A percentile compares a stretch with the other conserved stretches of the same genome.
phyloP scores from a whole-genome alignment of 2,329 filamentous ascomycete genomes.

The Elsinoe ampelina region DNA sequence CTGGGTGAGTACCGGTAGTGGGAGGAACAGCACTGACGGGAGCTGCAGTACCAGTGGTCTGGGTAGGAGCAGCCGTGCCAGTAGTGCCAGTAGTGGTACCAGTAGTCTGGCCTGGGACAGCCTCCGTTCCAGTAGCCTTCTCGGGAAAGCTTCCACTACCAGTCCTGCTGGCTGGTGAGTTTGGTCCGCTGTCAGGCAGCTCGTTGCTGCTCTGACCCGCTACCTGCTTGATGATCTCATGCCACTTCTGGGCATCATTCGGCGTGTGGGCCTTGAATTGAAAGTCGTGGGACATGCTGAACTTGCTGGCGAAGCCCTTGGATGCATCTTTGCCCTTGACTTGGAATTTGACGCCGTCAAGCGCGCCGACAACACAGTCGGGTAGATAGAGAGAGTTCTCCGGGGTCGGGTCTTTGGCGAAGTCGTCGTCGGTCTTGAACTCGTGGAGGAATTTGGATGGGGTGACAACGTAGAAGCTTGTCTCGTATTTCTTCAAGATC shows the following conservation, averaged over 20 bases:
- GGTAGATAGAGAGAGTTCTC: constrained; percentile 88
- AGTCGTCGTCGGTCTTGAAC: constrained; percentile 84
- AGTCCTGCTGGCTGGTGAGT: constrained; percentile 24
- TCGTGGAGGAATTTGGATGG: constrained; percentile 85
- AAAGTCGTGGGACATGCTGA: constrained; percentile 70
- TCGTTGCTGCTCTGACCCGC: constrained; percentile 44
- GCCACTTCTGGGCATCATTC: constrained; percentile 77
- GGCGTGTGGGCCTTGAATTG: constrained; percentile 79
- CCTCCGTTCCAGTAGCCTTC: background rate
- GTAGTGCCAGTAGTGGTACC: constrained; percentile 10
- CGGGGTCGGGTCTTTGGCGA: constrained; percentile 62
- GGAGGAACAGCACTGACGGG: background rate
- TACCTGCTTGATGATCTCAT: constrained; percentile 56
- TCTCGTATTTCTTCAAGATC: constrained; percentile 70
- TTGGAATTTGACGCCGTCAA: constrained; percentile 75
- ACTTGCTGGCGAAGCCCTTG: constrained; percentile 68
- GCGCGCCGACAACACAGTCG: constrained; percentile 68
- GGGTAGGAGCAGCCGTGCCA: constrained; percentile 13
- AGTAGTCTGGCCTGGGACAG: background rate
- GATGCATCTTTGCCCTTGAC: constrained; percentile 91
- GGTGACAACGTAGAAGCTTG: constrained; percentile 83
- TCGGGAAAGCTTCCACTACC: background rate
- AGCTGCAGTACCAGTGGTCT: constrained; percentile 16
- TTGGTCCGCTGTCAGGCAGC: constrained; percentile 28
- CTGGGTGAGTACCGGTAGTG: background rate